A percentile compares a stretch with the other conserved stretches of the same genome.
phyloP scores from a whole-genome alignment of 371 early-diverging fungal genomes.

The Rhizopus delemar region DNA sequence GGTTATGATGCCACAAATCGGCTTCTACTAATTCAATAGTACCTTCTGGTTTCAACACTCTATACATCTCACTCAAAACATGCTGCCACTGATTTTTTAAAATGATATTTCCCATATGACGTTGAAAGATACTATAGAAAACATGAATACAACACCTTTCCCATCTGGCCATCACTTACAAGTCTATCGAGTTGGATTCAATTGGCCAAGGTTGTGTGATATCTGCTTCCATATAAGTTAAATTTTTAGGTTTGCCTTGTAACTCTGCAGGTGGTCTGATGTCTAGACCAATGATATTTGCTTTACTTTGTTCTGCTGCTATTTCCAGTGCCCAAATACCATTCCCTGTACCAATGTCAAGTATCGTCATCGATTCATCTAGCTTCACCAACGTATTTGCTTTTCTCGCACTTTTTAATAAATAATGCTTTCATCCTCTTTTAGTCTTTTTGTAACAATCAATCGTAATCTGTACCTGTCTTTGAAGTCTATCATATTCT shows the following conservation, averaged over 20 bases:
- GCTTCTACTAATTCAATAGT: slow-evolving; percentile 46
- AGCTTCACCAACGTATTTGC: slow-evolving; percentile 36
- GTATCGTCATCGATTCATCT: slow-evolving; percentile 25
- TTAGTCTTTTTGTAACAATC: background rate
- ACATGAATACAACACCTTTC: background rate
- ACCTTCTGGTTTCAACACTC: slow-evolving; percentile 48
- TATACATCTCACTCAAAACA: slow-evolving; percentile 39
- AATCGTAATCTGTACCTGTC: slow-evolving; percentile 32
- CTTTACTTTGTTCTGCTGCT: slow-evolving; percentile 47
- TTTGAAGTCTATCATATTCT: slow-evolving; percentile 51
- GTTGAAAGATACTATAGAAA: slow-evolving; percentile 40
- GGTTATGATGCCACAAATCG: slow-evolving; percentile 49
- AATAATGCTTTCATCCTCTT: slow-evolving; percentile 37
- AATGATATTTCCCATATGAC: slow-evolving; percentile 41
- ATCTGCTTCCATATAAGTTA: slow-evolving; percentile 36
- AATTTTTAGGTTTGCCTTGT: slow-evolving; percentile 41
- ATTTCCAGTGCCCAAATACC: slow-evolving; percentile 63
- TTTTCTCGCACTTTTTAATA: slow-evolving; percentile 48
- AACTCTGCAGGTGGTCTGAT: slow-evolving; percentile 41
- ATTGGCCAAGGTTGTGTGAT: slow-evolving; percentile 44
- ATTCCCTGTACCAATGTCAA: slow-evolving; percentile 59
- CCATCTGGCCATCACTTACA: slow-evolving; percentile 42
- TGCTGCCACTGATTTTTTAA: slow-evolving; percentile 40
- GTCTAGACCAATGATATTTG: slow-evolving; percentile 56
- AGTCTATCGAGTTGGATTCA: slow-evolving; percentile 39